Percentiles rank a stretch among this genome's conserved stretches.
These are phyloP conservation scores for Ophiostoma novo-ulmi DNA, from an alignment of 2,329 filamentous ascomycete genomes.

Conservation along the genomic window DNA sequence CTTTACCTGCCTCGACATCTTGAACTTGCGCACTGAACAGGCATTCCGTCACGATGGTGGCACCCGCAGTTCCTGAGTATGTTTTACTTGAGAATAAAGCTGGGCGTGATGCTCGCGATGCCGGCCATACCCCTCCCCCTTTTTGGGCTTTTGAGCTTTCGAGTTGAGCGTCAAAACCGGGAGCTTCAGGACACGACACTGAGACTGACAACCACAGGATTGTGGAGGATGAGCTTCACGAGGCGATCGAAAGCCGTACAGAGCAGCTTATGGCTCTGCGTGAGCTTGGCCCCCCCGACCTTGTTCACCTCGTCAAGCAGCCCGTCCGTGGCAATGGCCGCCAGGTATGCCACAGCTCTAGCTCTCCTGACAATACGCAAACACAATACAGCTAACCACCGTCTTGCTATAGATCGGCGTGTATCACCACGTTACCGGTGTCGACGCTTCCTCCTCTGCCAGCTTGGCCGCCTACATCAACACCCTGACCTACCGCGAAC, in stretches of 20 bases:
- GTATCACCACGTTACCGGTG: conserved; percentile 95
- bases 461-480: conserved; percentile 98
- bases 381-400: not conserved
- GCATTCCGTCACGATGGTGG: conserved; percentile 52
- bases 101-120: not conserved
- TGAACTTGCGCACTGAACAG: conserved; percentile 14
- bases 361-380: not conserved
- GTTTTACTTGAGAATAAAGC: conserved; percentile 32
- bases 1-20: not conserved
- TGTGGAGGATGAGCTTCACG: conserved; percentile 86
- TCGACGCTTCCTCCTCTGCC: conserved; percentile 95
- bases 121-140: not conserved
- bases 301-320: conserved; percentile 88
- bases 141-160: not conserved
- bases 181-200: not conserved
- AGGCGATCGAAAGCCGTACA: conserved; percentile 86
- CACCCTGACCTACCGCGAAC: conserved; percentile 85
- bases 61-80: conserved; percentile 71
- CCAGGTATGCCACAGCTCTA: conserved; percentile 39
- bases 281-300: conserved; percentile 90
- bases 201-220: conserved; percentile 52
- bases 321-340: conserved; percentile 53
- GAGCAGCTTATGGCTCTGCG: conserved; percentile 80
- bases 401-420: conserved; percentile 66
- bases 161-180: not conserved